These are phyloP conservation scores for Nannizzia gypsea DNA, from an alignment of 2,329 filamentous ascomycete species.

Conservation along the genomic window DNA sequence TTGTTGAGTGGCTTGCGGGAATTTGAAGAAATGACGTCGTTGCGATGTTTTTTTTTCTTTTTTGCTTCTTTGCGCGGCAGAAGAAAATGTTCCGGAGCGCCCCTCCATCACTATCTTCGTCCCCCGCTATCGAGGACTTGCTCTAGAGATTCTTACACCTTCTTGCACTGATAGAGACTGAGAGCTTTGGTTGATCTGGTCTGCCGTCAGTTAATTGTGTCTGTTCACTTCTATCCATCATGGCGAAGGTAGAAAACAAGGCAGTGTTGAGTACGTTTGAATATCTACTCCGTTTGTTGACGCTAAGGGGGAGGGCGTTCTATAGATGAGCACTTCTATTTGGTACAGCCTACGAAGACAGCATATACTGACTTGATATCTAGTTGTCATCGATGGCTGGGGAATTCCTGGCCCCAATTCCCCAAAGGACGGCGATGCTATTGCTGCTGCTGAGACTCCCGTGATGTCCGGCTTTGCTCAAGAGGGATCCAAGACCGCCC, in stretches of 20 bases:
- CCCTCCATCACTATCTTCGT: background rate
- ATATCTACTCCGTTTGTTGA: background rate
- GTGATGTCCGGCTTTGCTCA: constrained; percentile 78
- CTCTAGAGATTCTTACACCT: background rate
- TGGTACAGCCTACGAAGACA: constrained; percentile 17
- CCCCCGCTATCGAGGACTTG: background rate
- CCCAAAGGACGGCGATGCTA: constrained; percentile 84
- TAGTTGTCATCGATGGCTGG: constrained; percentile 99
- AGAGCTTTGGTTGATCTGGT: background rate
- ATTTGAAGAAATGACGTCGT: background rate
- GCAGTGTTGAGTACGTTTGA: constrained; percentile 50
- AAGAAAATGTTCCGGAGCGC: background rate
- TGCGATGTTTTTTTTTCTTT: background rate
- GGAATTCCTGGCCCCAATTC: constrained; percentile 72
- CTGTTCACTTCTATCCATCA: background rate
- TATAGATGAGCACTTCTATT: background rate
- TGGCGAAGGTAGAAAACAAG: constrained; percentile 52
- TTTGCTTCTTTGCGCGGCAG: background rate
- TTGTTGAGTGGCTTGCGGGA: background rate
- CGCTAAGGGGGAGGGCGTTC: background rate
- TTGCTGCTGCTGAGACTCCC: constrained; percentile 83
- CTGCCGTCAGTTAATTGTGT: background rate
- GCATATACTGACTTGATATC: constrained; percentile 7
- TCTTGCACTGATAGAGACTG: background rate
- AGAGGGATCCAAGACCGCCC: constrained; percentile 55